Evolutionary conservation across 345 rosid species (phyloP), one percentile per base, ranked within the genome.

Genomic region (Gossypium anomalum): DNA sequence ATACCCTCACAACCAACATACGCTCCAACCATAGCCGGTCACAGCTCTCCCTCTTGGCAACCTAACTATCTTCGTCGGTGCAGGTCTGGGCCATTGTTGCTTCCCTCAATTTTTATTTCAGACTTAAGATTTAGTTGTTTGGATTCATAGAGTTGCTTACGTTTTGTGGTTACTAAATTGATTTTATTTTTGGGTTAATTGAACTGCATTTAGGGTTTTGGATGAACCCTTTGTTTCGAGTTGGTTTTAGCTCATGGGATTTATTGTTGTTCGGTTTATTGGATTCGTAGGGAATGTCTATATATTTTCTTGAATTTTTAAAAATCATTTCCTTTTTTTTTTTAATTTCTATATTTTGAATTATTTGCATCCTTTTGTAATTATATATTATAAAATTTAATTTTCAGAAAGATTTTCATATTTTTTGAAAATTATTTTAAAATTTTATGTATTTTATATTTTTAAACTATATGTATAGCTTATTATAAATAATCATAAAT

Each of bases 21-120:
- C 52, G 47, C 16, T 29, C 60, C 47, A 69, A 17, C 52, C 64
- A 19, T 41, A 23, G 16, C 17, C 45, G 29, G 59, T 79, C 55
- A 87, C 84, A 90, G 88, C 90, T 70, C 83, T 87, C 51, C 74
- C 90, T 17, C 58, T 89, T n/a, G 90, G 87, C 79, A 84, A 89
- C 86, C 44, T 89, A 71, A 76, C 86, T 27, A 73, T 89, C 75
- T 85, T 87, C 80, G 79, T 84, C 64, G 90, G 93, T 7, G 93
- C 90, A 83, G 93, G 93, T 89, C 10, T 38, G 82, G 76, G 2
- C 27, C 22, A 67, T 45, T 52, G 0, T n/a, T 43, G 17, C 53
- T 15, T 15, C 23, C 23, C 55, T 6, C 27, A 23, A 2, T 19
- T 52, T 69, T 72, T 7, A 2, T 49, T 52, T 11, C 53, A 6